These are phyloP conservation scores for Platanthera guangdongensis DNA, from an alignment of 106 monocot species.

Conservation along the genomic window DNA sequence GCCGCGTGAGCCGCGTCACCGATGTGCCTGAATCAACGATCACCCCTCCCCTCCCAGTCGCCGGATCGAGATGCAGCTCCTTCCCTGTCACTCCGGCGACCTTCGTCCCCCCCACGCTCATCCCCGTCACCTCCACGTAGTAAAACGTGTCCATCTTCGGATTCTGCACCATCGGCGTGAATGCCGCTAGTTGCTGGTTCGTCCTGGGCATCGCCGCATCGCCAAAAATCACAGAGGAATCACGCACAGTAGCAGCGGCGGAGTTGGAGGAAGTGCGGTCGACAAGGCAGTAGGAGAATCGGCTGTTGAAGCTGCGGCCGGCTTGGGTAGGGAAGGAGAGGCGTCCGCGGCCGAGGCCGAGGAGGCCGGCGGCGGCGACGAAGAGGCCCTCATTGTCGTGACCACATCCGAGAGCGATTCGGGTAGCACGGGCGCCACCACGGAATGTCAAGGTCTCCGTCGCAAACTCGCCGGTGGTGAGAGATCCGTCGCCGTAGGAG, in stretches of 20 bases:
- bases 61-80: slow-evolving; percentile 44
- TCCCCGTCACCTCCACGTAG: slow-evolving; percentile 55
- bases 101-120: slow-evolving; percentile 65
- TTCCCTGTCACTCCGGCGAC: slow-evolving; percentile 35
- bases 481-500: slow-evolving; percentile 67
- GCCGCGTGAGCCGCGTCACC: slow-evolving; percentile 57
- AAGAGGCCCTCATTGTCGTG: slow-evolving; percentile 77
- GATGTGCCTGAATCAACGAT: slow-evolving; percentile 89
- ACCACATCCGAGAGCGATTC: slow-evolving; percentile 62
- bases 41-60: slow-evolving; percentile 62
- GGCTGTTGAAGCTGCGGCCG: slow-evolving; percentile 29
- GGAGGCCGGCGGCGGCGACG: slow-evolving; percentile 61
- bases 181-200: slow-evolving; percentile 15
- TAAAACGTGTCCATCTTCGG: slow-evolving; percentile 67
- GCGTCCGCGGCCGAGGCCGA: slow-evolving; percentile 63
- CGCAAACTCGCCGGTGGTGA: slow-evolving; percentile 53
- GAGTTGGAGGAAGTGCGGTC: slow-evolving; percentile 39
- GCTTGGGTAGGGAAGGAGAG: slow-evolving; percentile 70
- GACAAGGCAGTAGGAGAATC: slow-evolving; percentile 76
- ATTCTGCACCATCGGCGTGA: slow-evolving; percentile 60
- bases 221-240: slow-evolving; percentile 69
- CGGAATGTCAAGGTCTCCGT: slow-evolving; percentile 60
- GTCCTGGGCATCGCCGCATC: slow-evolving; percentile 18
- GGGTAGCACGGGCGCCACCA: slow-evolving; percentile 20
- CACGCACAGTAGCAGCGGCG: neutral